phyloP scores from a whole-genome alignment of 2,329 filamentous ascomycete genomes.

The Stagonosporopsis chrysanthemi region DNA sequence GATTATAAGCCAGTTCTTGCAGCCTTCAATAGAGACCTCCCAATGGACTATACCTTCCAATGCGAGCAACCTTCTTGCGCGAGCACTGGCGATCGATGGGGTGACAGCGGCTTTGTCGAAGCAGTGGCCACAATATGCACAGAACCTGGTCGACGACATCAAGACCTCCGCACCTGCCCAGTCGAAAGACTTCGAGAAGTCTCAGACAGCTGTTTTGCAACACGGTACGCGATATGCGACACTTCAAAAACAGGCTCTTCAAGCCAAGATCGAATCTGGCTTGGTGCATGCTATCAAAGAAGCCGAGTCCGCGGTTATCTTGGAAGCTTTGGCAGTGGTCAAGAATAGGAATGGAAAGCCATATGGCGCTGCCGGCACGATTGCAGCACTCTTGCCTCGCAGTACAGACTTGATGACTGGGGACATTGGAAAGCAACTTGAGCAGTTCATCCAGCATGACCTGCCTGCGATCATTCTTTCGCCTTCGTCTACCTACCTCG shows the following conservation, averaged over 20 bases:
- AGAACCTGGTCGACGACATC: slow-evolving; percentile 70
- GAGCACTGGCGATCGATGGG: slow-evolving; percentile 51
- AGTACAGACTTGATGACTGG: slow-evolving; percentile 53
- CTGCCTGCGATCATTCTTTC: slow-evolving; percentile 69
- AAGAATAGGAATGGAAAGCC: slow-evolving; percentile 68
- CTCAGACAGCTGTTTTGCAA: slow-evolving; percentile 72
- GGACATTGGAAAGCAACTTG: slow-evolving; percentile 51
- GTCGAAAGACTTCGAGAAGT: slow-evolving; percentile 76
- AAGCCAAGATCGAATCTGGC: slow-evolving; percentile 10
- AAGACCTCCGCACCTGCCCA: slow-evolving; percentile 81
- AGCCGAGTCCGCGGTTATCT: slow-evolving; percentile 54
- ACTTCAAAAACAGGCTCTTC: slow-evolving; percentile 43
- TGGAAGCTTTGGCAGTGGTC: slow-evolving; percentile 59
- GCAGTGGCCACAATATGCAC: slow-evolving; percentile 70
- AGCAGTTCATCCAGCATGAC: slow-evolving; percentile 61
- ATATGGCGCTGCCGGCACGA: slow-evolving; percentile 67
- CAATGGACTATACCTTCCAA: slow-evolving; percentile 61
- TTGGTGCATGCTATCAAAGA: slow-evolving; percentile 37
- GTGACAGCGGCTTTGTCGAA: slow-evolving; percentile 60
- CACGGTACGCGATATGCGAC: slow-evolving; percentile 73
- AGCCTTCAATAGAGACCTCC: slow-evolving; percentile 53
- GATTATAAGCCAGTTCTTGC: slow-evolving; percentile 62
- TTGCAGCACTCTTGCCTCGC: slow-evolving; percentile 61
- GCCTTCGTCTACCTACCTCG: slow-evolving; percentile 70
- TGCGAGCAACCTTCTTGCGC: slow-evolving; percentile 49